Evolutionary conservation across 2,329 filamentous ascomycete species (phyloP), one percentile per base, ranked within the genome.

Genomic region (Aspergillus viridinutans): DNA sequence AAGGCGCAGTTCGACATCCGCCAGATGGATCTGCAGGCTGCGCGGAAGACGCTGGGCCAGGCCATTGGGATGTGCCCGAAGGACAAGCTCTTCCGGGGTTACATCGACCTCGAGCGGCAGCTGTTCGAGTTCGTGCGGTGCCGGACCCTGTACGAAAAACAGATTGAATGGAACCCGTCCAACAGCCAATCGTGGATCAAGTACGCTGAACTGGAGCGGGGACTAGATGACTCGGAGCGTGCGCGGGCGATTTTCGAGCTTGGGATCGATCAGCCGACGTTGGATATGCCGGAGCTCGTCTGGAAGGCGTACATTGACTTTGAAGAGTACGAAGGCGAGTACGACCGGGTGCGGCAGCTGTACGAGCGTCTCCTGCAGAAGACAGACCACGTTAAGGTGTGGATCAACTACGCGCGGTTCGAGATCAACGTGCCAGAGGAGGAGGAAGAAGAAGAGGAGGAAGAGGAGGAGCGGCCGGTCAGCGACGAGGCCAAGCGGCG

Each of bases 241-340:
- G 87, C 90, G 17, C 83, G 94, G 47, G 92, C 89, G 49, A 96
- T 99, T 65, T 97, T 92, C 70, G 93, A 97, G 75, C 81, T 97
- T 28, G 93, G 90, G 2, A 88, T 97, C 59, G 81, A 84, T 50
- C 92, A 97, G 73, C 82, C 87, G 1, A 83, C 86, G 32, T 81
- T 99, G 14, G 94, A 99, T 73, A 99, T 99, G 94, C 94, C 94
- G 0, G 94, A 99, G 77, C 81, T 97, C 52, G 81, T 97, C 1
- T 99, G 94, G 94, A 97, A 97, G 77, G 87, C 92, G 1, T 99
- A 96, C 74, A 97, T 99, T 66, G 94, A 99, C 74, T 97, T 97
- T 69, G 94, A 99, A 76, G 93, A 97, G 71, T 91, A 96, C 67
- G 91, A 96, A 74, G 90, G 87, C 68, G 91, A 97, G 74, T 97